phyloP scores from a whole-genome alignment of 495 filamentous ascomycete species.

The Hypomontagnella monticulosa region DNA sequence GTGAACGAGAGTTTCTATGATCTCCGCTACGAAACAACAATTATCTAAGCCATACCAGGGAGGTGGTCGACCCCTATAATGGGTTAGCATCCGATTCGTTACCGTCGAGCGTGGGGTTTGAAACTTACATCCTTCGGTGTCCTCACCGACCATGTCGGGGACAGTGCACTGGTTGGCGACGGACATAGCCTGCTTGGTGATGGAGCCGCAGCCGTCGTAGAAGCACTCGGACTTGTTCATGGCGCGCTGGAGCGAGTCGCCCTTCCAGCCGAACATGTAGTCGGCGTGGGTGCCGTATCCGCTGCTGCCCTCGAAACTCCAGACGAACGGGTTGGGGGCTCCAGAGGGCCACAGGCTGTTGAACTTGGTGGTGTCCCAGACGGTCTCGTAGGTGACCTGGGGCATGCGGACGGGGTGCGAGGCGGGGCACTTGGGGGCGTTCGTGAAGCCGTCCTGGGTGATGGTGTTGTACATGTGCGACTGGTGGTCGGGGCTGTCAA shows the following conservation, averaged over 20 bases:
- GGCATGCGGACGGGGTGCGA: conserved; percentile 56
- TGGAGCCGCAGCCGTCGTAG: conserved; percentile 59
- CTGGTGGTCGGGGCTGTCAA: conserved; percentile 66
- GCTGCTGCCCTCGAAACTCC: conserved; percentile 53
- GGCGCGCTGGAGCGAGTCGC: conserved; percentile 55
- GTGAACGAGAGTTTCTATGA: too few relatives aligned
- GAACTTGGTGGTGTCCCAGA: conserved; percentile 62
- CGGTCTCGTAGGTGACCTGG: conserved; percentile 62
- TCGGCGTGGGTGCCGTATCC: conserved; percentile 56
- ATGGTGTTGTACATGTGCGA: conserved; percentile 63
- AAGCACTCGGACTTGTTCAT: conserved; percentile 59
- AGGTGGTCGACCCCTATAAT: too few relatives aligned
- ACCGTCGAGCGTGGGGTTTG: not conserved
- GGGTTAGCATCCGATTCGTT: too few relatives aligned
- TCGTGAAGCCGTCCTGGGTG: conserved; percentile 50
- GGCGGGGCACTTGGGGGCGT: conserved; percentile 57
- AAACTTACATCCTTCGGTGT: conserved; percentile 60
- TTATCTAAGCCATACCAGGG: too few relatives aligned
- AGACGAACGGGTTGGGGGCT: conserved; percentile 59
- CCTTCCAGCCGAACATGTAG: conserved; percentile 61
- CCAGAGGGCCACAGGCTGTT: conserved; percentile 58
- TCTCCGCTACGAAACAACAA: too few relatives aligned
- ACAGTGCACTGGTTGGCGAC: conserved; percentile 57
- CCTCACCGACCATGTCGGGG: conserved; percentile 54
- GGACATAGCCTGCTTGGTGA: conserved; percentile 56